A percentile compares a stretch with the other conserved stretches of the same genome.
phyloP scores from a whole-genome alignment of 768 basidiomycete species.

The Mycena filopes region DNA sequence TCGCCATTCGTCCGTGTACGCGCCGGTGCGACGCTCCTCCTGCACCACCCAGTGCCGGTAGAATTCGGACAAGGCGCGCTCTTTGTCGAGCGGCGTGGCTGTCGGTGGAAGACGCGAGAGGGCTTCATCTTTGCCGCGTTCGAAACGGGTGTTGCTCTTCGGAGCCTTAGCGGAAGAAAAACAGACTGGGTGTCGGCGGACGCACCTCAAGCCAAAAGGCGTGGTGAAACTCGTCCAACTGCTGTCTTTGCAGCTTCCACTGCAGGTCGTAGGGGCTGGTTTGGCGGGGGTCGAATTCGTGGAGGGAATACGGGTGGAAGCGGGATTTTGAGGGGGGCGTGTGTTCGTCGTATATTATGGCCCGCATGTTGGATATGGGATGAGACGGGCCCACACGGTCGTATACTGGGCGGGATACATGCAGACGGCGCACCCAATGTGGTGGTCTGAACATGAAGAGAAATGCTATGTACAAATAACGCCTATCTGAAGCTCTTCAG shows the following conservation, averaged over 20 bases:
- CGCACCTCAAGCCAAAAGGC: conserved; percentile 85
- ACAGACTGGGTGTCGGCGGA: conserved; percentile 25
- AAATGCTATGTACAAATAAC: neutral
- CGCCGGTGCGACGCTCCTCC: conserved; percentile 65
- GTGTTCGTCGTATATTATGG: conserved; percentile 77
- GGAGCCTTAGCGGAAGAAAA: neutral
- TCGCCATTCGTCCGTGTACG: conserved; percentile 76
- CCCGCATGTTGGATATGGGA: conserved; percentile 82
- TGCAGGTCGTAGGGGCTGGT: conserved; percentile 68
- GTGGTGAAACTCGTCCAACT: conserved; percentile 80
- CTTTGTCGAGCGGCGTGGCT: conserved; percentile 63
- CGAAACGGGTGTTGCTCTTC: conserved; percentile 86
- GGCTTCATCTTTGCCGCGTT: conserved; percentile 70
- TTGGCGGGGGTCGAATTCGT: conserved; percentile 65
- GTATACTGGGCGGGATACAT: conserved; percentile 37
- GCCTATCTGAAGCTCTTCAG: conserved; percentile 24
- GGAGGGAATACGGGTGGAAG: conserved; percentile 81
- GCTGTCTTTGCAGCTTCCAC: conserved; percentile 75
- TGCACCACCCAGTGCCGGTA: conserved; percentile 80
- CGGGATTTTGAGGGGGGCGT: conserved; percentile 46
- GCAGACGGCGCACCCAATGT: conserved; percentile 25
- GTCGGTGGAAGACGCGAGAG: conserved; percentile 65
- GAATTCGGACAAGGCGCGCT: conserved; percentile 78
- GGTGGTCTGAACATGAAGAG: neutral
- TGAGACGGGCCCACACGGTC: conserved; percentile 76